Percentiles rank a stretch among this genome's conserved stretches.
phyloP scores from a whole-genome alignment of 2,329 filamentous ascomycete genomes.

The Pseudomassariella vexata region DNA sequence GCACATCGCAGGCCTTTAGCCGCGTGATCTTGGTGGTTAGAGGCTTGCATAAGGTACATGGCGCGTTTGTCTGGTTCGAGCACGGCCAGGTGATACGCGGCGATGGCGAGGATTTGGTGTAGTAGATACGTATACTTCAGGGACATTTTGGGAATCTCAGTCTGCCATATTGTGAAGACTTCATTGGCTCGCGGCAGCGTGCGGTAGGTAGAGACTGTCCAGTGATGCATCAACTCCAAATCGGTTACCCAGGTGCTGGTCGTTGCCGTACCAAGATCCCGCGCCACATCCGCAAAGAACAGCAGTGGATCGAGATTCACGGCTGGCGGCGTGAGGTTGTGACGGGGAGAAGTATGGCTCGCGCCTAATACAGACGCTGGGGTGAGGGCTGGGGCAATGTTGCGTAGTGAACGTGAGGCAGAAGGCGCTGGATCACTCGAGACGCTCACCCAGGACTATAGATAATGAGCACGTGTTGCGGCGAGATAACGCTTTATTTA shows the following conservation, averaged over 20 bases:
- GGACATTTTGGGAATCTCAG: background rate
- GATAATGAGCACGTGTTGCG: too few relatives aligned
- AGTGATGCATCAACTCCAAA: slow-evolving; percentile 5
- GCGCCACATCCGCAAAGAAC: slow-evolving; percentile 19
- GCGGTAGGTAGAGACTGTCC: slow-evolving; percentile 1
- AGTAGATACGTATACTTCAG: background rate
- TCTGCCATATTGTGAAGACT: slow-evolving; percentile 3
- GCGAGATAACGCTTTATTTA: too few relatives aligned
- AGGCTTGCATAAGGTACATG: slow-evolving; percentile 19
- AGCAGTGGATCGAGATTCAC: slow-evolving; percentile 14
- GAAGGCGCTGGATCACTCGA: slow-evolving; percentile 16
- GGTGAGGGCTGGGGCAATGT: background rate
- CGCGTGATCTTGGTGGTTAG: slow-evolving; percentile 26
- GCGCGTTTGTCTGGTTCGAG: slow-evolving; percentile 17
- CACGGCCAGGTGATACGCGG: slow-evolving; percentile 1
- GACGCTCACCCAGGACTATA: too few relatives aligned
- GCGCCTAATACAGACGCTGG: background rate
- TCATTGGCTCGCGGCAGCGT: slow-evolving; percentile 1
- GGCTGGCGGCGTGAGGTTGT: background rate
- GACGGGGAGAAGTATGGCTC: background rate
- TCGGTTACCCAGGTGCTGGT: slow-evolving; percentile 14
- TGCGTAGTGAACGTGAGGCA: slow-evolving; percentile 16
- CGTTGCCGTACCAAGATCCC: background rate
- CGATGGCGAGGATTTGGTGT: slow-evolving; percentile 3
- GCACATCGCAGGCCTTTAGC: slow-evolving; percentile 22